Evolutionary conservation across 2,329 filamentous ascomycete genomes (phyloP), one percentile per base, ranked within the genome.

Genomic region (Calonectria montana): DNA sequence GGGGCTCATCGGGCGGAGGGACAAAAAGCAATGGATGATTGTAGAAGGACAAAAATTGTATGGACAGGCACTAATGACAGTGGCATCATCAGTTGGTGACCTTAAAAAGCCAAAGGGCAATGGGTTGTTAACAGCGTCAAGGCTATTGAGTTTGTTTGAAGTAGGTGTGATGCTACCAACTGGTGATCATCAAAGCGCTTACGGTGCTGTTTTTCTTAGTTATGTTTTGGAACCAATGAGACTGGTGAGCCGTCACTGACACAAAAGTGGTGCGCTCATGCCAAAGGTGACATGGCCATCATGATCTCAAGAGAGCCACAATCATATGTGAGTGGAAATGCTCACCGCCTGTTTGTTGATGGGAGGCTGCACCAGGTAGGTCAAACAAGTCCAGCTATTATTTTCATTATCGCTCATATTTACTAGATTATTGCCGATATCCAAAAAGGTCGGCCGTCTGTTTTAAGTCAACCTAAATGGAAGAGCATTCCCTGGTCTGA

Each of bases 401-500:
- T 12, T 31, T 23, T 48, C 6, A 23, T 8, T n/a, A 18, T 18
- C 16, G 12, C 29, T 31, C 4, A 25, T 21, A 7, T 21, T 29
- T 50, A 2, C n/a, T 9, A 62, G 53, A 39, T 67, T 18, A 47
- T 48, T 16, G 10, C 13, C 23, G 53, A 50, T 18, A 39, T 67
- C n/a, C 41, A 62, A 15, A 9, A 23, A 18, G 41, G 55, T 23
- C 50, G 47, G 25, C 53, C 50, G 31, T 67, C 65, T 7, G 23
- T 59, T 15, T 25, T 67, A 25, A 50, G 41, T 9, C n/a, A 31
- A 7, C 43, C 55, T 18, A 50, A 48, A 37, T 67, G 65, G 65
- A 67, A 67, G 18, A 48, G 15, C 27, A 39, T 61, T 37, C 65
- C 65, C 7, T 67, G 65, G 65, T 35, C 29, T 9, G 31, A 41